phyloP scores from a whole-genome alignment of 129 eudicot species.

The Flaveria ramosissima region DNA sequence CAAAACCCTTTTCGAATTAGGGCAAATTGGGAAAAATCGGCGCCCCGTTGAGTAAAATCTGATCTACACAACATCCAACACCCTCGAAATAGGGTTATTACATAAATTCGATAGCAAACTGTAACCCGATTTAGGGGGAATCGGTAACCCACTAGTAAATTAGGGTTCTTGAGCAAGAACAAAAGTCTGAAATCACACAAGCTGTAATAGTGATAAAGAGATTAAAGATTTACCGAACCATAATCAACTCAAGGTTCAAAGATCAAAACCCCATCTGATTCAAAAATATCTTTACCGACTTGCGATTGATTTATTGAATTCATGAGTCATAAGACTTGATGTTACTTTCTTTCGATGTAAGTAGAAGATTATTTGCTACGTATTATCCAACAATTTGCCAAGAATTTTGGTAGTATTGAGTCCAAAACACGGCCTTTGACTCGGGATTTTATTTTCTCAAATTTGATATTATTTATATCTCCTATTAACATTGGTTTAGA shows the following conservation, averaged over 20 bases:
- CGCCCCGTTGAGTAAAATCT: background rate
- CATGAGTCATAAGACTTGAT: background rate
- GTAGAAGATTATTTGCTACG: background rate
- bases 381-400: slow-evolving; percentile 15
- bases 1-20: slow-evolving; percentile 31
- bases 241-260: slow-evolving; percentile 11
- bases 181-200: background rate
- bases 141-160: background rate
- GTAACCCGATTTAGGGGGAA: background rate
- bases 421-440: slow-evolving; percentile 39
- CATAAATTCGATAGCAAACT: slow-evolving; percentile 11
- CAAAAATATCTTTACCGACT: background rate
- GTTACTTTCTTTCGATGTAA: slow-evolving; percentile 8
- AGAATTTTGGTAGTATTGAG: slow-evolving; percentile 33
- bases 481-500: no score
- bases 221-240: slow-evolving; percentile 30
- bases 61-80: slow-evolving; percentile 14
- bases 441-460: slow-evolving; percentile 13
- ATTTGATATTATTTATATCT: background rate
- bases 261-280: slow-evolving; percentile 12
- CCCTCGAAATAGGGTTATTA: slow-evolving; percentile 8
- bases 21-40: background rate
- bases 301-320: slow-evolving; percentile 29
- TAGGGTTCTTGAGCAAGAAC: slow-evolving; percentile 34
- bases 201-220: slow-evolving; percentile 12